Evolutionary conservation across 495 filamentous ascomycete species (phyloP), one percentile per base, ranked within the genome.

Genomic region (Tuber aestivum): DNA sequence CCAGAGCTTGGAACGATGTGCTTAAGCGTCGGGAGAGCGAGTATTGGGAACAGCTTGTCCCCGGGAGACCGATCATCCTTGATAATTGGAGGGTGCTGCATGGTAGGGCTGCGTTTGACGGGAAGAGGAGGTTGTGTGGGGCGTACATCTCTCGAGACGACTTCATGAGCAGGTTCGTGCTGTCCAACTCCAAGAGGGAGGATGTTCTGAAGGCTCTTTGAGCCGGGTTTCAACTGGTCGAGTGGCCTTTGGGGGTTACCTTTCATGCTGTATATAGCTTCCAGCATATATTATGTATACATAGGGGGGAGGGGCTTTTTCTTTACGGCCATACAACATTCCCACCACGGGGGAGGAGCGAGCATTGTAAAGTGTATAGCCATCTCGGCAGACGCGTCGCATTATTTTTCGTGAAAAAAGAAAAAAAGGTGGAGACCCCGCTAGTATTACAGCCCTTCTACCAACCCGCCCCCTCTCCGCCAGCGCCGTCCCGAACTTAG

Each of bases 81-180:
- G 93, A 98, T 83, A 97, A 98, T 82, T 97, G 94, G 94, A 88
- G 95, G 75, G 93, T 97, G 74, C 84, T 98, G 70, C 95, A 98
- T 84, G 95, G 94, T 5, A 86, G 95, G 77, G 88, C 89, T 35
- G 87, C 89, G 21, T 98, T 97, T 81, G 91, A 89, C 12, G 95
- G 95, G 27, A 91, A 91, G 80, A 86, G 95, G 78, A 90, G 94
- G 78, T 91, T 98, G 83, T 96, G 93, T 83, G 95, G 95, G 76
- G 95, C 71, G 56, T 73, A 78, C 94, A 93, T 95, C 75, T 94
- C 92, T 80, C 89, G 90, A 56, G 94, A 97, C 81, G 94, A 97
- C 84, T 97, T 90, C 81, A 85, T 94, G 75, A 95, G 92, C 14
- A 87, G 90, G 74, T 93, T 89, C 84, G 89, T 90, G 74, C 90